phyloP scores from a whole-genome alignment of 176 grass and related monocot species.

The Oryza brachyantha region DNA sequence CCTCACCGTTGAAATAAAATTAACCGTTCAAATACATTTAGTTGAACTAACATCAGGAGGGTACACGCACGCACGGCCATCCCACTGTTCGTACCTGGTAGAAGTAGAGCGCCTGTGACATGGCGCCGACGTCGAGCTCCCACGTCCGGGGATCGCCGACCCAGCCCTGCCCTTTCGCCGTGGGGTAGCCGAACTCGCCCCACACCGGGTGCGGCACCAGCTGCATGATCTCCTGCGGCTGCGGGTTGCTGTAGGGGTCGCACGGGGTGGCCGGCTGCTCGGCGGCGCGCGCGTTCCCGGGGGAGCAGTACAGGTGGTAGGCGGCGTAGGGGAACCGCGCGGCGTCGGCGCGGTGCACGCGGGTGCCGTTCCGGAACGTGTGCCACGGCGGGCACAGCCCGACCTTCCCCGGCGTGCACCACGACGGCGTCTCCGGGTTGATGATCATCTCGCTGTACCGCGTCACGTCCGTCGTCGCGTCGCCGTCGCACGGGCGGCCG shows the following conservation, averaged over 20 bases:
- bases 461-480: conserved; percentile 64
- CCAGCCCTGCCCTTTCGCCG: conserved; percentile 71
- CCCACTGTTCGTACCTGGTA: conserved; percentile 64
- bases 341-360: conserved; percentile 53
- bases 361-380: conserved; percentile 78
- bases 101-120: conserved; percentile 84
- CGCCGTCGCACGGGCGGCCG: conserved; percentile 66
- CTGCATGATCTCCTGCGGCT: conserved; percentile 93
- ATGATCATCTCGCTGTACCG: conserved; percentile 99
- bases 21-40: background rate
- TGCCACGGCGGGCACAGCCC: conserved; percentile 85
- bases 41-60: background rate
- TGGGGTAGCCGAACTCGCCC: conserved; percentile 78
- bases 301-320: conserved; percentile 89
- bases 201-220: conserved; percentile 76
- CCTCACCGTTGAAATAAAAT: background rate
- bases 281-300: conserved; percentile 65
- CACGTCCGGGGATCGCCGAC: conserved; percentile 63
- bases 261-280: conserved; percentile 75
- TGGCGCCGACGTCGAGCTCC: conserved; percentile 75
- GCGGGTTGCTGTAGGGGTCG: conserved; percentile 92
- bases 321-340: conserved; percentile 62
- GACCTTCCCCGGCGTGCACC: conserved; percentile 49
- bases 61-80: no score
- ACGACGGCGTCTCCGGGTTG: conserved; percentile 61